phyloP scores from a whole-genome alignment of 257 asterid genomes.

The Przewalskia tangutica region DNA sequence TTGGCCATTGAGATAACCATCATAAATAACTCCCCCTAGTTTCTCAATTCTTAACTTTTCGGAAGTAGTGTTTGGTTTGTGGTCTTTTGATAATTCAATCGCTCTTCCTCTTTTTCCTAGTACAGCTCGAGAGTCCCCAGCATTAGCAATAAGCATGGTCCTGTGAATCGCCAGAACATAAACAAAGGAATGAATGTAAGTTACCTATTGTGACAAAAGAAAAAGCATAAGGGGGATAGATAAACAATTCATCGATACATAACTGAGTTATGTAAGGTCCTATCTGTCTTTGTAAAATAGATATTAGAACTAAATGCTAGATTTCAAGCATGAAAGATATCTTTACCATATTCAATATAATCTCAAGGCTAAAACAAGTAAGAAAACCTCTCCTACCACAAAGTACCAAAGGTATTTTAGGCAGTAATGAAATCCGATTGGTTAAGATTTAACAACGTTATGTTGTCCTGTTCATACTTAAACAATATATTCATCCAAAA shows the following conservation, averaged over 20 bases:
- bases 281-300: not conserved
- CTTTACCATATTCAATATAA: not conserved
- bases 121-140: slow-evolving; percentile 82
- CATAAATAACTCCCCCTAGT: slow-evolving; percentile 65
- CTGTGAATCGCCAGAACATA: slow-evolving; percentile 19
- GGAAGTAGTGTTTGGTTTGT: slow-evolving; percentile 63
- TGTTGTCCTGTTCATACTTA: not conserved
- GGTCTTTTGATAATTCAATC: slow-evolving; percentile 68
- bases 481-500: not conserved
- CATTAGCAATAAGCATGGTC: slow-evolving; percentile 64
- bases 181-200: not conserved
- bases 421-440: not conserved
- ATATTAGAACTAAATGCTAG: not conserved
- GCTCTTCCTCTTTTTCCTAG: slow-evolving; percentile 79
- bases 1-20: slow-evolving; percentile 82
- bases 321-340: not conserved
- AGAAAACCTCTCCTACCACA: not conserved
- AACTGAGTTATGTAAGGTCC: too few relatives aligned
- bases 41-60: slow-evolving; percentile 64
- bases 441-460: not conserved
- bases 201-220: not conserved
- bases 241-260: not conserved
- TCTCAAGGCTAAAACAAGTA: not conserved
- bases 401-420: not conserved
- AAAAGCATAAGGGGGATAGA: not conserved